phyloP scores from a whole-genome alignment of 306 rosid species.

The Quercus engelmannii region DNA sequence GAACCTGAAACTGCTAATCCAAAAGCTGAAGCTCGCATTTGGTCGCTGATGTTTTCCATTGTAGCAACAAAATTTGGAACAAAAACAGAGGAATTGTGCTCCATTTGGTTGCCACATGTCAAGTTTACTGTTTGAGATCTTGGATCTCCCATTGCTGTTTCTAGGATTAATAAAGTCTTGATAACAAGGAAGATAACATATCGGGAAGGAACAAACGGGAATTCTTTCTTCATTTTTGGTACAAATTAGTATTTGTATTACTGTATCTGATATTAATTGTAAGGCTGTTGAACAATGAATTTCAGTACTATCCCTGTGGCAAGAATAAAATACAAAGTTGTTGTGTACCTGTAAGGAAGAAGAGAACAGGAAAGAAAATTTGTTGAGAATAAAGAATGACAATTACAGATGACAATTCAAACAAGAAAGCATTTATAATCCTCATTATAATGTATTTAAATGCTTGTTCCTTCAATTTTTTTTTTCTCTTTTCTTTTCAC shows the following conservation, averaged over 20 bases:
- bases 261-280: constrained; percentile 1
- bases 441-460: background rate
- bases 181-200: constrained; percentile 30
- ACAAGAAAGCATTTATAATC: background rate
- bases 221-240: constrained; percentile 36
- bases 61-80: constrained; percentile 78
- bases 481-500: no score
- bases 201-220: constrained; percentile 6
- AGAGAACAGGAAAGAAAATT: background rate
- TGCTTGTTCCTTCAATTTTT: no score
- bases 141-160: constrained; percentile 56
- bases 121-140: constrained; percentile 52
- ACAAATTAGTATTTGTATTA: constrained; percentile 2
- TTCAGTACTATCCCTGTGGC: background rate
- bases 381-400: background rate
- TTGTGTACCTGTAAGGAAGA: background rate
- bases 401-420: background rate
- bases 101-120: constrained; percentile 44
- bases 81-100: constrained; percentile 51
- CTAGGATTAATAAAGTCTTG: constrained; percentile 23
- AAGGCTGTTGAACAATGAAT: constrained; percentile 18
- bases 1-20: constrained; percentile 64
- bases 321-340: background rate
- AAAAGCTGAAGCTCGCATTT: constrained; percentile 63
- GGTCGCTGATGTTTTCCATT: constrained; percentile 68